A percentile compares a stretch with the other conserved stretches of the same genome.
These are phyloP conservation scores for Fagopyrum homotropicum DNA, from an alignment of 148 eudicot genomes.

Conservation along the genomic window DNA sequence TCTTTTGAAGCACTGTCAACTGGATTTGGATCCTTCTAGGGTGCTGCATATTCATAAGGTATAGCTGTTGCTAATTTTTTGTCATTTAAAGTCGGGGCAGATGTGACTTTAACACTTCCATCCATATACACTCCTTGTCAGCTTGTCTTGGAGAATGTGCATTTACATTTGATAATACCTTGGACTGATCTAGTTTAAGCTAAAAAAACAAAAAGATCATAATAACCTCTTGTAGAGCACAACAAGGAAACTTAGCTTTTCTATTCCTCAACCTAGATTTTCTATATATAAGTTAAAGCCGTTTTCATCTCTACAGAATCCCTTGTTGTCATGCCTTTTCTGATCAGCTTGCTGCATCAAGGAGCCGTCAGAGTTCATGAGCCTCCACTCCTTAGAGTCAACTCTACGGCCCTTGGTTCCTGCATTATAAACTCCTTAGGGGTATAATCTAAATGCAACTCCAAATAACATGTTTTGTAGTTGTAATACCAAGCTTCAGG, in stretches of 20 bases:
- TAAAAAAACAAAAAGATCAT: no score
- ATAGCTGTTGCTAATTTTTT: background rate
- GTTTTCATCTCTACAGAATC: background rate
- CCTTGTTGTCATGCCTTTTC: background rate
- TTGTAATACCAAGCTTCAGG: background rate
- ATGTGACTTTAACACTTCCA: background rate
- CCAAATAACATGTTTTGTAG: background rate
- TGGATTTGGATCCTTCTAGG: constrained; percentile 16
- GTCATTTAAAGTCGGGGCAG: background rate
- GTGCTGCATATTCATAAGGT: background rate
- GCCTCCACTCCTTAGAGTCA: background rate
- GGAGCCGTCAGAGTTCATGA: background rate
- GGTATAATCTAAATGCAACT: background rate
- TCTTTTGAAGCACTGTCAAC: constrained; percentile 17
- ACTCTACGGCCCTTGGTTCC: background rate
- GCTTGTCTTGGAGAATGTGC: constrained; percentile 19
- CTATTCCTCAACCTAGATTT: no score
- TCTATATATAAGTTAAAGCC: background rate
- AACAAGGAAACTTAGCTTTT: no score
- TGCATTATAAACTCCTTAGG: background rate
- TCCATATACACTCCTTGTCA: constrained; percentile 12
- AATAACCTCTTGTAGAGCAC: no score
- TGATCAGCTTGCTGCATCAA: background rate
- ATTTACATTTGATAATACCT: constrained; percentile 15
- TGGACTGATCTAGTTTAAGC: constrained; percentile 9